These are phyloP conservation scores for Leishmania aethiopica DNA, from an alignment of 208 protist genomes.

Conservation along the genomic window DNA sequence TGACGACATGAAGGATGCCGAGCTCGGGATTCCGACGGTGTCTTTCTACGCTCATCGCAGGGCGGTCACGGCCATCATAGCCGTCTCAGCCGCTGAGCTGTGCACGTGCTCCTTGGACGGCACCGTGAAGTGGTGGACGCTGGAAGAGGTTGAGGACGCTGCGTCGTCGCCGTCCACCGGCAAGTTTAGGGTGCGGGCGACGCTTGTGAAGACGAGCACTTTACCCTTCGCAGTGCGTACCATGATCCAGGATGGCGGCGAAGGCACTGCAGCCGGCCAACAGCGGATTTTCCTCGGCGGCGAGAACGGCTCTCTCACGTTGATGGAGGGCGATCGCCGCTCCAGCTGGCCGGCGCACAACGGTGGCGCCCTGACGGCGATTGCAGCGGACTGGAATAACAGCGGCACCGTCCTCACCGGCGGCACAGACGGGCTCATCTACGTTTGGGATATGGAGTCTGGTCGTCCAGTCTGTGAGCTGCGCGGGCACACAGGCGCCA, in stretches of 20 bases:
- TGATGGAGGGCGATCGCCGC: slow-evolving; percentile 61
- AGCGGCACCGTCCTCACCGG: slow-evolving; percentile 68
- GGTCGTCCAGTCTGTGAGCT: slow-evolving; percentile 66
- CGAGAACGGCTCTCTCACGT: slow-evolving; percentile 62
- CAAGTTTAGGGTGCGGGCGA: slow-evolving; percentile 26
- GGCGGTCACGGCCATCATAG: slow-evolving; percentile 65
- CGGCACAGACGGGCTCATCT: slow-evolving; percentile 67
- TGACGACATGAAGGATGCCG: slow-evolving; percentile 53
- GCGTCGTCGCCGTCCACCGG: background rate
- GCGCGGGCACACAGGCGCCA: slow-evolving; percentile 63
- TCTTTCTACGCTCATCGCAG: slow-evolving; percentile 64
- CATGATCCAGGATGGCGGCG: slow-evolving; percentile 40
- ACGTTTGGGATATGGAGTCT: slow-evolving; percentile 64
- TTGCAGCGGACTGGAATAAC: slow-evolving; percentile 43
- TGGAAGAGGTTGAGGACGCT: slow-evolving; percentile 26
- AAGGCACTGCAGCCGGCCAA: background rate
- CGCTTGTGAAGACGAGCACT: slow-evolving; percentile 38
- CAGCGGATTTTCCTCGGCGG: slow-evolving; percentile 60
- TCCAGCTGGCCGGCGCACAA: slow-evolving; percentile 67
- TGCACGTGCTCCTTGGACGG: slow-evolving; percentile 78
- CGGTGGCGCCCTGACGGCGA: slow-evolving; percentile 53
- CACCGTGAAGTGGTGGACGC: slow-evolving; percentile 69
- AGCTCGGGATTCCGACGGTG: slow-evolving; percentile 49
- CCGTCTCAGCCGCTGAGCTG: slow-evolving; percentile 44
- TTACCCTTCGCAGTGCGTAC: slow-evolving; percentile 54